Conservation (phyloP, 441 rosid genomes). For the Flueggea neowawraea region DNA sequence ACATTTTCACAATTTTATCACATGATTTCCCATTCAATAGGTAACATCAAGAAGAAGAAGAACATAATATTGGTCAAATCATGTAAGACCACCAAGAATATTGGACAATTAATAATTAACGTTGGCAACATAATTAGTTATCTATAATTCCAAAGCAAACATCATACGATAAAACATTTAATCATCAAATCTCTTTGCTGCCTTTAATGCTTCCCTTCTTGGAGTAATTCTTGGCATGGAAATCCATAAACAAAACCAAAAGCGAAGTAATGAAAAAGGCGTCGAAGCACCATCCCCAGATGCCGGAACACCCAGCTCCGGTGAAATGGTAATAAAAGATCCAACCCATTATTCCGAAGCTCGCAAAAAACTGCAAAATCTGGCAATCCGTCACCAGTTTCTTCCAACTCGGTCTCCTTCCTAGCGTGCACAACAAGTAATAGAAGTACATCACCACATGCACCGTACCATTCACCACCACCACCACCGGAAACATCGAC, state of each 20-base stretch:
- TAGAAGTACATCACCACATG: slow-evolving; percentile 61
- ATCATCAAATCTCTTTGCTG: too few species aligned
- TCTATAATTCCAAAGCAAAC: too few species aligned
- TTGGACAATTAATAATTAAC: too few species aligned
- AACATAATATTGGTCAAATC: too few species aligned
- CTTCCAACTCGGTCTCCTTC: slow-evolving; percentile 62
- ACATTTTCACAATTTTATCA: too few species aligned
- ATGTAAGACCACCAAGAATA: too few species aligned
- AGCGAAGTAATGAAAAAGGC: slow-evolving; percentile 55
- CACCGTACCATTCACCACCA: slow-evolving; percentile 48
- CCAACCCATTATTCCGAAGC: slow-evolving; percentile 41
- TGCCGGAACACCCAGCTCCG: slow-evolving; percentile 53
- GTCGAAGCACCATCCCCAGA: slow-evolving; percentile 58
- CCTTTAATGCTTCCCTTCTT: background rate
- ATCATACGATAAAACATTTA: too few species aligned
- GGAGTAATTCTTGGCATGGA: slow-evolving; percentile 45
- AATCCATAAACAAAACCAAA: slow-evolving; percentile 47
- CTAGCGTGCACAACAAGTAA: slow-evolving; percentile 44
- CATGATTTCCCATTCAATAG: too few species aligned
- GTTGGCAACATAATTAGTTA: too few species aligned
- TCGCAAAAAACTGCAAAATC: slow-evolving; percentile 55
- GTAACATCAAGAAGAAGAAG: too few species aligned
- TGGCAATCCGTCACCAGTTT: slow-evolving; percentile 56
- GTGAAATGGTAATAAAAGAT: slow-evolving; percentile 48
- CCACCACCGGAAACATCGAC: slow-evolving; percentile 53